A percentile compares a stretch with the other conserved stretches of the same genome.
Conservation (phyloP, 1,284 basidiomycete genomes). For the Ceratobasidium sp. region DNA sequence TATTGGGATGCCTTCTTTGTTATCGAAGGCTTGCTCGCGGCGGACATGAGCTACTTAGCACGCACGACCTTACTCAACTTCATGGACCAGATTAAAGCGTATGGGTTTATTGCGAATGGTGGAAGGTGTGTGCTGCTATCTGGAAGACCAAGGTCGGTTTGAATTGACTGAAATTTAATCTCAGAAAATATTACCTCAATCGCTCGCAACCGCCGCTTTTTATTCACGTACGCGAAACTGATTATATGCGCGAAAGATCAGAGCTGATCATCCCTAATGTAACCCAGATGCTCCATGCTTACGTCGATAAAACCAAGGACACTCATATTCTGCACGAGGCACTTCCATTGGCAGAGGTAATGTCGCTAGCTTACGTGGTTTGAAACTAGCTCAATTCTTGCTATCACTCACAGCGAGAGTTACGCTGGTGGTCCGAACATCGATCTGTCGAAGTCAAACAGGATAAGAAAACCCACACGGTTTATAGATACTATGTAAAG, state of each 20-base stretch:
- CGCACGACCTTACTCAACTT: conserved; percentile 87
- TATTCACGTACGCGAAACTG: conserved; percentile 65
- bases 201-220: conserved; percentile 92
- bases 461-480: conserved; percentile 60
- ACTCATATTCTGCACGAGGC: conserved; percentile 69
- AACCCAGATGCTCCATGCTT: conserved; percentile 71
- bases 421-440: conserved; percentile 84
- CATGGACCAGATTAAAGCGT: conserved; percentile 85
- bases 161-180: neutral
- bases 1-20: conserved; percentile 77
- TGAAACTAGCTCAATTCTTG: neutral
- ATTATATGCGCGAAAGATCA: neutral
- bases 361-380: neutral
- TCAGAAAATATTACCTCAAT: conserved; percentile 78
- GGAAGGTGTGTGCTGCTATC: conserved; percentile 60
- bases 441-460: conserved; percentile 62
- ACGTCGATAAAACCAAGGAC: conserved; percentile 69
- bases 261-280: neutral
- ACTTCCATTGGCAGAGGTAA: conserved; percentile 67
- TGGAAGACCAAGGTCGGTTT: neutral
- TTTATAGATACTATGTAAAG: conserved; percentile 77
- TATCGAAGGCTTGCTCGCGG: conserved; percentile 76
- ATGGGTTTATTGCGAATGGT: conserved; percentile 94
- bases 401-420: conserved; percentile 60
- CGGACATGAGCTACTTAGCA: conserved; percentile 76